phyloP scores from a whole-genome alignment of 2,329 filamentous ascomycete species.

The Paraphaeosphaeria minitans region DNA sequence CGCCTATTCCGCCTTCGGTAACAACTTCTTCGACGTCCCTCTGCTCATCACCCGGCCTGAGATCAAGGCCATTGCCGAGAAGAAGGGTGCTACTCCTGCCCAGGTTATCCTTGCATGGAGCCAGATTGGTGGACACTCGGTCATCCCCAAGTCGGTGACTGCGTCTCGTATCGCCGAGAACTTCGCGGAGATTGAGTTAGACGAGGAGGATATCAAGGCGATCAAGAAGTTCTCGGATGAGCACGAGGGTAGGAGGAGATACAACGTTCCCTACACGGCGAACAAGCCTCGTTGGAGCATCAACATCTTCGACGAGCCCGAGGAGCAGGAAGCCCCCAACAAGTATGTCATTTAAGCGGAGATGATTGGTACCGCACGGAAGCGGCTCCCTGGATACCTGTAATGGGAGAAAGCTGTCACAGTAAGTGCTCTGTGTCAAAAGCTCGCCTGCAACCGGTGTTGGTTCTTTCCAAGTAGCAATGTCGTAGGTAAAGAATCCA shows the following conservation, averaged over 20 bases:
- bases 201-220: slow-evolving; percentile 28
- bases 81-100: slow-evolving; percentile 68
- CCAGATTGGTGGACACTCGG: slow-evolving; percentile 63
- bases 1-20: slow-evolving; percentile 51
- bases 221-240: slow-evolving; percentile 59
- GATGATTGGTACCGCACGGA: no score
- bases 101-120: slow-evolving; percentile 87
- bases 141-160: slow-evolving; percentile 39
- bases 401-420: not conserved
- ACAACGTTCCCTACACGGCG: slow-evolving; percentile 48
- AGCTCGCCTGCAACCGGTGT: not conserved
- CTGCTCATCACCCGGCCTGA: slow-evolving; percentile 72
- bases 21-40: slow-evolving; percentile 51
- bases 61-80: slow-evolving; percentile 69
- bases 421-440: not conserved
- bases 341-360: slow-evolving; percentile 14
- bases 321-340: slow-evolving; percentile 34
- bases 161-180: slow-evolving; percentile 34
- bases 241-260: slow-evolving; percentile 31
- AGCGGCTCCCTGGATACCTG: not conserved
- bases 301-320: slow-evolving; percentile 38
- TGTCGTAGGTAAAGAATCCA: not conserved
- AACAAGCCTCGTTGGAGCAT: slow-evolving; percentile 46
- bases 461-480: not conserved
- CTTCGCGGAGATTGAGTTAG: slow-evolving; percentile 37